Percentiles rank a stretch among this genome's conserved stretches.
Conservation (phyloP, 371 early-diverging fungal species). For the Syncephalastrum contaminatum region DNA sequence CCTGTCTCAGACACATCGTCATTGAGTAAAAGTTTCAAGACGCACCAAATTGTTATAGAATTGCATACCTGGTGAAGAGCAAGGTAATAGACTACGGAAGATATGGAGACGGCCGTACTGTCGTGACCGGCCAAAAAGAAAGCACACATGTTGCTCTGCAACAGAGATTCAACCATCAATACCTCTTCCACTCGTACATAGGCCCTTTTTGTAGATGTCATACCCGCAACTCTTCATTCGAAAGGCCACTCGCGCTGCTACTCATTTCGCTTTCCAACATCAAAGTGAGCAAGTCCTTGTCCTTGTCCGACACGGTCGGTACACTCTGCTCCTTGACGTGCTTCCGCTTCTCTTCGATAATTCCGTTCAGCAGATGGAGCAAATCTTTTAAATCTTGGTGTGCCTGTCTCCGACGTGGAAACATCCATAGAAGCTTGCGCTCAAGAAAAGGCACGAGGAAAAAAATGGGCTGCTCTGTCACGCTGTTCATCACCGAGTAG, state of each 20-base stretch:
- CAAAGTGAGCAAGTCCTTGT: constrained; percentile 50
- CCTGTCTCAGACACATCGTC: constrained; percentile 16
- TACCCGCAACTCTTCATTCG: constrained; percentile 32
- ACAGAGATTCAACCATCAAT: too few species aligned
- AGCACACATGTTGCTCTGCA: constrained; percentile 21
- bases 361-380: not conserved
- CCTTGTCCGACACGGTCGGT: not conserved
- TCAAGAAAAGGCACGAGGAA: constrained; percentile 23
- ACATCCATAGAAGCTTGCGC: constrained; percentile 17
- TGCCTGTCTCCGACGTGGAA: constrained; percentile 15
- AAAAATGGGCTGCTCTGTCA: constrained; percentile 30
- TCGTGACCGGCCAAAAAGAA: constrained; percentile 27
- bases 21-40: not conserved
- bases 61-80: constrained; percentile 13
- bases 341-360: constrained; percentile 5
- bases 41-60: too few species aligned
- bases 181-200: too few species aligned
- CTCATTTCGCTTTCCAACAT: constrained; percentile 47
- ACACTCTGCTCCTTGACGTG: constrained; percentile 17
- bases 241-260: constrained; percentile 19
- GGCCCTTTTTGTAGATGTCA: not conserved
- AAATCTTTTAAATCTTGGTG: constrained; percentile 10
- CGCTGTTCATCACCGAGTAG: constrained; percentile 17
- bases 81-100: constrained; percentile 24
- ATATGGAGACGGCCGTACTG: constrained; percentile 23